Conservation (phyloP, 768 basidiomycete genomes). For the Crepidotus variabilis region DNA sequence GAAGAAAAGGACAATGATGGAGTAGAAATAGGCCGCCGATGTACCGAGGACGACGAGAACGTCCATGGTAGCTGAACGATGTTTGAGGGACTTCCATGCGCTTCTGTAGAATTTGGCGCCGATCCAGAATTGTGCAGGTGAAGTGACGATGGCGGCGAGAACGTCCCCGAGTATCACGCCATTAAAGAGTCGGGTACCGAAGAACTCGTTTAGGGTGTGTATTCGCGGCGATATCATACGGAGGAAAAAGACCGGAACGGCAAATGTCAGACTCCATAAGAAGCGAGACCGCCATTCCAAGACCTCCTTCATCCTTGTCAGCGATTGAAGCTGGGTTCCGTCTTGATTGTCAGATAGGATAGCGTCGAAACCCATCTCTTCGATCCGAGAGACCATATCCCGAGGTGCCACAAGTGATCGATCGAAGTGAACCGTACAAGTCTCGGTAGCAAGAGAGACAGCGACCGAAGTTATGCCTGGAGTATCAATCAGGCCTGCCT, state of each 20-base stretch:
- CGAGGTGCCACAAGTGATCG: slow-evolving; percentile 68
- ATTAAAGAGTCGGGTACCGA: slow-evolving; percentile 47
- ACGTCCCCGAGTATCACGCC: slow-evolving; percentile 83
- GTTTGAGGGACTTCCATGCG: slow-evolving; percentile 88
- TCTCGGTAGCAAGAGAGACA: slow-evolving; percentile 74
- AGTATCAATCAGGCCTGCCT: slow-evolving; percentile 59
- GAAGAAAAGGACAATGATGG: slow-evolving; percentile 62
- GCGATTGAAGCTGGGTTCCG: slow-evolving; percentile 79
- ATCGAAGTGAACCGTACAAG: slow-evolving; percentile 75
- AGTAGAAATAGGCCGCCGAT: slow-evolving; percentile 91
- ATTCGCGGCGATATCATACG: slow-evolving; percentile 80
- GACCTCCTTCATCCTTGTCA: slow-evolving; percentile 88
- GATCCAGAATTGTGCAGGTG: slow-evolving; percentile 92
- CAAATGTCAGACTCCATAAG: slow-evolving; percentile 70
- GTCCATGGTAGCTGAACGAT: slow-evolving; percentile 94
- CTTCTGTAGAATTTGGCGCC: slow-evolving; percentile 84
- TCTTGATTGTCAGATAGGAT: slow-evolving; percentile 79
- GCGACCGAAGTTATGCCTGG: slow-evolving; percentile 74
- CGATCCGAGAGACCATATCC: slow-evolving; percentile 85
- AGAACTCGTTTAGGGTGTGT: slow-evolving; percentile 50
- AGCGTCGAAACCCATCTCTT: slow-evolving; percentile 89
- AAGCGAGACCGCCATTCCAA: slow-evolving; percentile 85
- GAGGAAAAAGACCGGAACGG: slow-evolving; percentile 91
- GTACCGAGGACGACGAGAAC: slow-evolving; percentile 96
- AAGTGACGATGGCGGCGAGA: slow-evolving; percentile 70